These are phyloP conservation scores for Babesia ovis DNA, from an alignment of 169 alveolate genomes.

Conservation along the genomic window DNA sequence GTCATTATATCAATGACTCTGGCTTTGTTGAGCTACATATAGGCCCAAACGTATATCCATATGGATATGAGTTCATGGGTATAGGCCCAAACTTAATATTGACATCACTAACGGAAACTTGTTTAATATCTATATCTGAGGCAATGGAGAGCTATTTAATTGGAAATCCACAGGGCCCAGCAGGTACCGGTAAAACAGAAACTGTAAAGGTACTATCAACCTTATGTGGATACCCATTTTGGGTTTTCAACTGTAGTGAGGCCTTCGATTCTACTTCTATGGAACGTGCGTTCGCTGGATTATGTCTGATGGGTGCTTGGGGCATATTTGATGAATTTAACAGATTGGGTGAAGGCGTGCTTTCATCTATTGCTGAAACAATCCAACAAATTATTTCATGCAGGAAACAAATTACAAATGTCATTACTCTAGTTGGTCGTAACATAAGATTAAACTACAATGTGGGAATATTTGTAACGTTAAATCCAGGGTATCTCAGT, in stretches of 20 bases:
- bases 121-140: constrained; percentile 94
- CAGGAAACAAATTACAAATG: constrained; percentile 83
- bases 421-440: constrained; percentile 81
- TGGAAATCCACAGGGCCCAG: constrained; percentile 99
- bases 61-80: constrained; percentile 97
- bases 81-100: constrained; percentile 94
- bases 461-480: constrained; percentile 96
- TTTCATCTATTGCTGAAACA: constrained; percentile 95
- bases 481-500: constrained; percentile 99
- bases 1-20: constrained; percentile 83
- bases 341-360: constrained; percentile 93
- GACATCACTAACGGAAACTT: constrained; percentile 98
- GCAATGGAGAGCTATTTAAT: constrained; percentile 95
- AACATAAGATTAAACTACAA: constrained; percentile 88
- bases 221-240: constrained; percentile 93
- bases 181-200: constrained; percentile 99
- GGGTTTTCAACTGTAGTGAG: constrained; percentile 98
- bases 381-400: constrained; percentile 87
- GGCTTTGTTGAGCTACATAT: constrained; percentile 81
- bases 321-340: constrained; percentile 99
- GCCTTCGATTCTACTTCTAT: constrained; percentile 96
- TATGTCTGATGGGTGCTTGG: constrained; percentile 98
- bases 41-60: constrained; percentile 92
- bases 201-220: constrained; percentile 97
- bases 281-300: constrained; percentile 95